Evolutionary conservation across 225 moss, liverwort and hornwort genomes (phyloP).

Genomic region (Asterella californica): DNA sequence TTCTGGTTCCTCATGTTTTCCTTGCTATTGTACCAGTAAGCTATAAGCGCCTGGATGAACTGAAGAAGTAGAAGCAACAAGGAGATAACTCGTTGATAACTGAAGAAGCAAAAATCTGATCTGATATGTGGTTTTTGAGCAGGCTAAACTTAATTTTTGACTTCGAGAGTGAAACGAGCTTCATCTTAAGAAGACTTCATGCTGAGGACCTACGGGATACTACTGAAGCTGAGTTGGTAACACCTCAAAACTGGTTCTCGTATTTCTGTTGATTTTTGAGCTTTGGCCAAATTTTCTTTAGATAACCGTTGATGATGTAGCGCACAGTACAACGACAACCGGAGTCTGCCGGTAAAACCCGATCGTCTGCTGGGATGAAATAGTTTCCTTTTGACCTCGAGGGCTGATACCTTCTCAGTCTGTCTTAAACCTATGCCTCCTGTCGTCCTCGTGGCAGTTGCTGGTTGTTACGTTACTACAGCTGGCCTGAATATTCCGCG

Average conservation of each 20-base stretch:
- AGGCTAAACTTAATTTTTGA: conserved; percentile 59
- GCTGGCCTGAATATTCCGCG: not conserved
- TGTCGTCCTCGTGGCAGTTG: not conserved
- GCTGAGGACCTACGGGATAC: conserved; percentile 49
- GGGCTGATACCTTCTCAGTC: not conserved
- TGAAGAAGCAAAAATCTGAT: not conserved
- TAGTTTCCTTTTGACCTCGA: too few relatives aligned
- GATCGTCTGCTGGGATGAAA: too few relatives aligned
- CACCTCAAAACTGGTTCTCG: not conserved
- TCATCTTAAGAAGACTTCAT: conserved; percentile 46
- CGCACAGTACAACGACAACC: not conserved
- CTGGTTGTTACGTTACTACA: not conserved
- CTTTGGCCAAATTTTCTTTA: not conserved
- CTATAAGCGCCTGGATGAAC: not conserved
- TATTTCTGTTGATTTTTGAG: not conserved
- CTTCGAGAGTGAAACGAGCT: conserved; percentile 58
- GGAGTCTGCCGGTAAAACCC: too few relatives aligned
- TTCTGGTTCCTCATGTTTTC: not conserved
- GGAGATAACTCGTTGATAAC: not conserved
- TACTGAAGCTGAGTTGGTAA: conserved; percentile 55
- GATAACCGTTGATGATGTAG: not conserved
- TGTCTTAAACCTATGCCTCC: not conserved
- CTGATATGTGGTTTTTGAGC: not conserved
- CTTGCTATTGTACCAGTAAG: not conserved
- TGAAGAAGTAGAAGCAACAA: not conserved